Evolutionary conservation across 73 alveolate genomes (phyloP), one percentile per base, ranked within the genome.

Genomic region (Tetrahymena borealis): DNA sequence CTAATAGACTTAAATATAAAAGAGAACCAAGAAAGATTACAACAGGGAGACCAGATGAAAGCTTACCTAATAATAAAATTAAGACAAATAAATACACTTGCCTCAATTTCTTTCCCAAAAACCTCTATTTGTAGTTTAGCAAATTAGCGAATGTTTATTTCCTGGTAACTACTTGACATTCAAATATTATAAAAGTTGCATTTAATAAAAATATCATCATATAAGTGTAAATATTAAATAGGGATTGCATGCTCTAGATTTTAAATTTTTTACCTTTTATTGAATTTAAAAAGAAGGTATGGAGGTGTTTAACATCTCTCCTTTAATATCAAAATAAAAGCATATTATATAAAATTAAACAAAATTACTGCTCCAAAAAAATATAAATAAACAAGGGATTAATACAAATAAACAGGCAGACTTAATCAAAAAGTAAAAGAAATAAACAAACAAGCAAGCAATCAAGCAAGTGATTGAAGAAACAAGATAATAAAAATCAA

Each of bases 101-200:
- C 92, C 40, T 79, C 28, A 94, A 94, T 91, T 96, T 94, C 79
- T 32, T 96, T 39, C 99, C 99, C 18, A 97, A 96, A 95, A 96
- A 97, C 40, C 97, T 98, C 91, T 91, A 94, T 40, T 98, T 96
- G 78, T 96, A 98, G 96, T 97, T 98, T 91, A 95, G 98, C 24
- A 96, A 98, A 94, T 85, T 96, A n/a, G 98, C 99, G 91, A 98
- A 98, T 94, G 78, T 97, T 20, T 98, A 98, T 96, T 98, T 98
- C 96, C 94, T 98, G 92, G 97, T 97, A 33, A 95, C 33, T n/a
- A 78, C 60, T 12, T 13, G 40, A 32, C 32, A 18, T 38, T 18
- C 38, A 32, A 32, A 35, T 38, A 91, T 43, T 15, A 15, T 60
- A n/a, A n/a, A 60, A n/a, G 31, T 0, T 60, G 1, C 35, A n/a